Percentiles rank a stretch among this genome's conserved stretches.
Conservation (phyloP, 2,329 filamentous ascomycete genomes). For the Sclerotiophoma versabilis region DNA sequence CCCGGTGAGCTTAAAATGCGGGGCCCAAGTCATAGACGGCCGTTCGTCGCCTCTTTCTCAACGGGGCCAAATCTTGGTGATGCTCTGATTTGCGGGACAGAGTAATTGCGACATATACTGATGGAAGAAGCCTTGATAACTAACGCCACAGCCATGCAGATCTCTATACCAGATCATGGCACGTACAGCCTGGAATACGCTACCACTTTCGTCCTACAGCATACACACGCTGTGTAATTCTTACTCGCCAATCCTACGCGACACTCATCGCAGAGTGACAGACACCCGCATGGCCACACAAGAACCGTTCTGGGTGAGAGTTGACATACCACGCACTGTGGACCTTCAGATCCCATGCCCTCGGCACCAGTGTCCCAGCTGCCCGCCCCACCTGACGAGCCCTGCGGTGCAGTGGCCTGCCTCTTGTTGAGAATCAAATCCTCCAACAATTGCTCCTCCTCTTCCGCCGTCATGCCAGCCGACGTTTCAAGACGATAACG, state of each 20-base stretch:
- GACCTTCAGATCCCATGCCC: constrained; percentile 75
- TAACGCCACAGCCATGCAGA: not conserved
- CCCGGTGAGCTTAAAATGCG: constrained; percentile 1
- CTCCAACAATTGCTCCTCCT: constrained; percentile 67
- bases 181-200: constrained; percentile 94
- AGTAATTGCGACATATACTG: not conserved
- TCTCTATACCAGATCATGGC: constrained; percentile 59
- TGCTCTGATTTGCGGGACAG: not conserved
- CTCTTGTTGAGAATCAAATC: constrained; percentile 64
- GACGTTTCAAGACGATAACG: constrained; percentile 40
- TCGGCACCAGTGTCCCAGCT: constrained; percentile 74
- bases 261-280: constrained; percentile 95
- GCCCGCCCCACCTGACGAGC: constrained; percentile 42
- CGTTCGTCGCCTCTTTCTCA: no score
- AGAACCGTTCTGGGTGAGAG: constrained; percentile 84
- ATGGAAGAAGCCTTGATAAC: not conserved
- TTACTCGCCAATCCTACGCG: constrained; percentile 93
- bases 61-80: not conserved
- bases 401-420: constrained; percentile 46
- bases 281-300: constrained; percentile 94
- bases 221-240: constrained; percentile 96
- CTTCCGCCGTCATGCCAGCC: constrained; percentile 54
- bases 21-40: not conserved
- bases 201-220: constrained; percentile 84
- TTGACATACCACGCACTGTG: constrained; percentile 94